These are phyloP conservation scores for Picea glauca DNA, from an alignment of 75 land plant species.

Conservation along the genomic window DNA sequence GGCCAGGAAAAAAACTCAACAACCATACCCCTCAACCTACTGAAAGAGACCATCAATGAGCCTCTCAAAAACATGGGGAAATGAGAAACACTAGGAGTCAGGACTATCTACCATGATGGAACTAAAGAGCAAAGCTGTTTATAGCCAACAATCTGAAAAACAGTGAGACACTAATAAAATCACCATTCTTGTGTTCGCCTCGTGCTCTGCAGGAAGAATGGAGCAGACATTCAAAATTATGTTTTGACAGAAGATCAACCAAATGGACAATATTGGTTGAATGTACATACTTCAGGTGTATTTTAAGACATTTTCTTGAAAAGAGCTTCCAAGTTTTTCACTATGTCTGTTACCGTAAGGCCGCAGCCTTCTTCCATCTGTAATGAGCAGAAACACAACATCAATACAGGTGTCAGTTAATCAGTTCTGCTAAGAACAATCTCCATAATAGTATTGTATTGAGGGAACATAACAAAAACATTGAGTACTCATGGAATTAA, in stretches of 20 bases:
- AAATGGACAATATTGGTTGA: not conserved
- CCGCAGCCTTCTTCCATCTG: conserved; percentile 9
- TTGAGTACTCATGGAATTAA: not conserved
- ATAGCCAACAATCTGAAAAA: not conserved
- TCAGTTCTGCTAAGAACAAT: not conserved
- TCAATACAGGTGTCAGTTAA: not conserved
- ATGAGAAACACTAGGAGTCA: not conserved
- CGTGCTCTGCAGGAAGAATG: not conserved
- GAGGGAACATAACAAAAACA: not conserved
- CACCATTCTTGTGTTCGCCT: not conserved
- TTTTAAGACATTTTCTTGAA: not conserved
- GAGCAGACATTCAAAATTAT: not conserved
- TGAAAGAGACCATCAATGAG: not conserved
- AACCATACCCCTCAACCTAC: not conserved
- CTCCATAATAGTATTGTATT: not conserved
- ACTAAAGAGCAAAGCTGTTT: not conserved
- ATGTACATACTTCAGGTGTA: not conserved
- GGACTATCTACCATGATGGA: not conserved
- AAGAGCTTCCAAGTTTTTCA: conserved; percentile 6
- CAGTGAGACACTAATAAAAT: not conserved
- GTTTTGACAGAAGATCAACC: not conserved
- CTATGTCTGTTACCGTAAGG: not conserved
- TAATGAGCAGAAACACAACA: not conserved
- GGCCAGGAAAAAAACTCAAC: not conserved
- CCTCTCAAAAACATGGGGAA: conserved; percentile 6